Base-by-base conservation (phyloP, 148 eudicot species). In the Linanthus parryae region DNA sequence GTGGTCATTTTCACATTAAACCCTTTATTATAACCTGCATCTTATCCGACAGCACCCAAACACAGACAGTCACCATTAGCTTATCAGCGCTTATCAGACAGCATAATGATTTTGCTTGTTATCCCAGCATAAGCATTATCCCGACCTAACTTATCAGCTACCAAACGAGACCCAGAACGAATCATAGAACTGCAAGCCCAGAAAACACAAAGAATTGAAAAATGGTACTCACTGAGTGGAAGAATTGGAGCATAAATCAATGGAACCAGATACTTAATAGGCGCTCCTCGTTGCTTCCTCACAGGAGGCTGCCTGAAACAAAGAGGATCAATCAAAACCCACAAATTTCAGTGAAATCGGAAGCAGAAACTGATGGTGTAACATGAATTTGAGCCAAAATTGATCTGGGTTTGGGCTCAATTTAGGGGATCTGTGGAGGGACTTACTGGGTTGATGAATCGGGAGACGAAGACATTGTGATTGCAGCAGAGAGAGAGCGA, bases 191-290 rank as follows among this genome's bases (percentile, higher is more conserved):
- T n/a, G n/a, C n/a, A n/a, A n/a, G n/a, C n/a, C n/a, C n/a, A n/a
- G n/a, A n/a, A n/a, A n/a, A n/a, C n/a, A n/a, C n/a, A n/a, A n/a
- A n/a, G n/a, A n/a, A n/a, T n/a, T n/a, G n/a, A n/a, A 1, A 9
- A 52, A 18, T 20, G 24, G 35, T 21, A 33, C 81, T 77, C 64
- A 92, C 98, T 92, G 50, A 92, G 90, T 55, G 98, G 98, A 64
- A 92, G 96, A 56, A 76, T 76, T 28, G 98, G 98, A 24, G 98
- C 98, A 63, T 92, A 92, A 50, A 87, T 69, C 9, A 92, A 67
- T 41, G 98, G 96, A 49, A 84, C 67, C 64, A 92, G 8, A 36
- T 81, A 74, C 45, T 81, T 56, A 23, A 75, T 22, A 1, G 79
- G 86, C 3, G 83, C 62, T 11, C 84, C 79, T 69, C 61, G 81